These are phyloP conservation scores for Penicillium oxalicum DNA, from an alignment of 2,329 filamentous ascomycete genomes.

Conservation along the genomic window DNA sequence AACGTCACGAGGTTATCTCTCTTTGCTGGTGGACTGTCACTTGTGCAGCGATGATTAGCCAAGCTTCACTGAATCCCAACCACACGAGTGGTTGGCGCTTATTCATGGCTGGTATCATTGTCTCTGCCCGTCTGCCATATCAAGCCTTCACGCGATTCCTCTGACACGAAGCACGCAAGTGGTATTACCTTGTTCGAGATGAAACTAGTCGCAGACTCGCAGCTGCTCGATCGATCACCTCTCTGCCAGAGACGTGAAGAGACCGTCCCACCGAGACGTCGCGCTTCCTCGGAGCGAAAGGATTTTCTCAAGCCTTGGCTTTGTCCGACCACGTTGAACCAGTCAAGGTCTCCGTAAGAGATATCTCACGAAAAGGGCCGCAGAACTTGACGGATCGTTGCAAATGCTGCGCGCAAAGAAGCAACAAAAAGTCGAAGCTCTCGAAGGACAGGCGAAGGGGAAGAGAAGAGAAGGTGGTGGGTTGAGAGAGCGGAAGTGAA, in stretches of 20 bases:
- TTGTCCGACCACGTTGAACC: conserved; percentile 35
- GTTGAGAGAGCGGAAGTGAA: conserved; percentile 15
- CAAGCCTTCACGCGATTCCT: not conserved
- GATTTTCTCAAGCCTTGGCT: conserved; percentile 25
- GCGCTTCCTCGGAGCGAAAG: conserved; percentile 15
- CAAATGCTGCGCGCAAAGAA: conserved; percentile 16
- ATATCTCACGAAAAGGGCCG: conserved; percentile 31
- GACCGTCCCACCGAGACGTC: conserved; percentile 15
- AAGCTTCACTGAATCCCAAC: conserved; percentile 2
- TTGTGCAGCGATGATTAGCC: conserved; percentile 31
- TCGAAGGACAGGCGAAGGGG: conserved; percentile 24
- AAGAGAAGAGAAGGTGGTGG: conserved; percentile 8
- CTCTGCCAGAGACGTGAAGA: conserved; percentile 14
- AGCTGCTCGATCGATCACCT: conserved; percentile 12
- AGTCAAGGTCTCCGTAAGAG: conserved; percentile 37
- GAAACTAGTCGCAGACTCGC: conserved; percentile 5
- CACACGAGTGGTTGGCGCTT: conserved; percentile 1
- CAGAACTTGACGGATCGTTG: conserved; percentile 26
- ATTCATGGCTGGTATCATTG: not conserved
- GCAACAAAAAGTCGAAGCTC: conserved; percentile 23
- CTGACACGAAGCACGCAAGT: not conserved
- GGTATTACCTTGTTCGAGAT: conserved; percentile 33
- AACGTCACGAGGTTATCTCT: conserved; percentile 13
- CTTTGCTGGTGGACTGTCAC: conserved; percentile 23
- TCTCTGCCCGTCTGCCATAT: too few relatives aligned